A percentile compares a stretch with the other conserved stretches of the same genome.
These are phyloP conservation scores for Amanita pallidorosea DNA, from an alignment of 768 basidiomycete genomes.

Conservation along the genomic window DNA sequence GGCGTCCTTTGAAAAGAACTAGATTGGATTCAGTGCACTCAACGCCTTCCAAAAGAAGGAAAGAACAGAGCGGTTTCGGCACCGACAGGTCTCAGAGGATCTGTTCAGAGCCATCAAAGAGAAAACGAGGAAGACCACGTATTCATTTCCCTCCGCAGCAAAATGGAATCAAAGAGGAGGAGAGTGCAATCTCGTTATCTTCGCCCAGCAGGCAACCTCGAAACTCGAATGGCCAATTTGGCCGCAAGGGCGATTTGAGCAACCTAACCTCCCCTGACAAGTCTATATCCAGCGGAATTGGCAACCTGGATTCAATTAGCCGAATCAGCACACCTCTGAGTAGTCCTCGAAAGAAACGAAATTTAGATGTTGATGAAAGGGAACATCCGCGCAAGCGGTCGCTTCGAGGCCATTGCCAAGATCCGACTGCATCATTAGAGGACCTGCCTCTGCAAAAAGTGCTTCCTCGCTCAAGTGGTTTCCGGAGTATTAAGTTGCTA, in stretches of 20 bases:
- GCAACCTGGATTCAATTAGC: background rate
- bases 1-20: constrained; percentile 4
- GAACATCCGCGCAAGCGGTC: constrained; percentile 21
- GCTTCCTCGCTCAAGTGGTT: constrained; percentile 30
- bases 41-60: constrained; percentile 2
- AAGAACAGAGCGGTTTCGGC: background rate
- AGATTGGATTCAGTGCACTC: background rate
- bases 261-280: constrained; percentile 7
- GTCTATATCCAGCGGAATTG: background rate
- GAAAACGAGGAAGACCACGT: constrained; percentile 32
- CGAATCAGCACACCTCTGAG: background rate
- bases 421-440: constrained; percentile 10
- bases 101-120: constrained; percentile 19
- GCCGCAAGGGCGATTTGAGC: constrained; percentile 38
- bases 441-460: constrained; percentile 21
- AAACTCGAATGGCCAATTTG: constrained; percentile 55
- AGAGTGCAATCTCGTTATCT: constrained; percentile 32
- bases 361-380: constrained; percentile 22
- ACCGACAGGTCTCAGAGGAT: background rate
- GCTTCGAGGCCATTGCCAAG: constrained; percentile 9
- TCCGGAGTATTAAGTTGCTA: constrained; percentile 36
- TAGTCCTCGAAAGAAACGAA: constrained; percentile 19
- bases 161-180: constrained; percentile 17
- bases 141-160: constrained; percentile 19
- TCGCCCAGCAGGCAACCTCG: constrained; percentile 40